A percentile compares a stretch with the other conserved stretches of the same genome.
Conservation (phyloP, 495 filamentous ascomycete species). For the Friedmanniomyces simplex region DNA sequence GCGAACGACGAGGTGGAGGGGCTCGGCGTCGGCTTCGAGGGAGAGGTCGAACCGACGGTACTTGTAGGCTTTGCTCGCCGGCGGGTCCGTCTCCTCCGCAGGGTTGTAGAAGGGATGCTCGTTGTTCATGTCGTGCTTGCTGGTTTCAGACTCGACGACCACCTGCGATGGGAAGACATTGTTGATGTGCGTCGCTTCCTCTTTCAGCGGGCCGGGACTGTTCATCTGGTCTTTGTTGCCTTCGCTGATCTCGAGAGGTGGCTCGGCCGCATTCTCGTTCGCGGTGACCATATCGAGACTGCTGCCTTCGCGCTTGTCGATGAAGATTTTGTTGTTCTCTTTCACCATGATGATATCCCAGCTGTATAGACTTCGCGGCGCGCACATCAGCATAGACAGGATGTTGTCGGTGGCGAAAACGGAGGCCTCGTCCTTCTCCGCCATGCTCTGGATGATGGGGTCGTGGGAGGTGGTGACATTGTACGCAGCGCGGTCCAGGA, state of each 20-base stretch:
- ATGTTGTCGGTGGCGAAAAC: constrained; percentile 96
- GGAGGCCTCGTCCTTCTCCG: constrained; percentile 92
- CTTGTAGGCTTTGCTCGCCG: constrained; percentile 93
- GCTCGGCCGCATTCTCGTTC: constrained; percentile 97
- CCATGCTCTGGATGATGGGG: constrained; percentile 91
- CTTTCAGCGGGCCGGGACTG: constrained; percentile 75
- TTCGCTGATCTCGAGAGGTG: constrained; percentile 80
- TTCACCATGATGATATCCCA: constrained; percentile 93
- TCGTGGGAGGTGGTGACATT: constrained; percentile 94
- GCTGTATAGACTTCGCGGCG: constrained; percentile 86
- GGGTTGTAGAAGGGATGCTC: constrained; percentile 98
- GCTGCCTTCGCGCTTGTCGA: constrained; percentile 92
- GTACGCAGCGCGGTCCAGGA: constrained; percentile 88
- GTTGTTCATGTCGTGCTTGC: constrained; percentile 71
- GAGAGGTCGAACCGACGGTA: constrained; percentile 94
- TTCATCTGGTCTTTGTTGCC: constrained; percentile 93
- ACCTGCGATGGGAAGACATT: constrained; percentile 97
- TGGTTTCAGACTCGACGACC: constrained; percentile 64
- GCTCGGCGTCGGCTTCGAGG: constrained; percentile 80
- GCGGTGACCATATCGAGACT: constrained; percentile 94
- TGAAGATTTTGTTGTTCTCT: constrained; percentile 90
- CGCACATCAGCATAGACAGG: constrained; percentile 98
- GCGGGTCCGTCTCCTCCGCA: constrained; percentile 79
- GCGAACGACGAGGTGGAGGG: constrained; percentile 81
- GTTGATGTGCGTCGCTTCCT: constrained; percentile 99